Base-by-base conservation (phyloP, 345 rosid genomes). In the Eucalyptus coolabah region DNA sequence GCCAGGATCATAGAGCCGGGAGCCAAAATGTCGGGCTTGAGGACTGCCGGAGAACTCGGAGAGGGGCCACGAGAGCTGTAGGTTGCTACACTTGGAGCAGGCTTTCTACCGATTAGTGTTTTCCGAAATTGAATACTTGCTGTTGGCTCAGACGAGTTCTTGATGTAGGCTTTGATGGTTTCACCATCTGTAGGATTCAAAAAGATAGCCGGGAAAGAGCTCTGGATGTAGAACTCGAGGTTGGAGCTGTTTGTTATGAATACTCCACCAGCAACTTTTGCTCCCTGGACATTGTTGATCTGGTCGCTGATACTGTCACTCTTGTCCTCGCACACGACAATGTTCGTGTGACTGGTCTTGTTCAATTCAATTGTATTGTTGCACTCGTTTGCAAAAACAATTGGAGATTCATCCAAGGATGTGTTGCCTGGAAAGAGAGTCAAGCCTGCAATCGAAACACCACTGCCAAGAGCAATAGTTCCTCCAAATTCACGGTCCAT, bases 1-100 rank as follows among this genome's bases (percentile, higher is more conserved):
- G 97, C 96, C 49, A 95, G 88, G 89, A 95, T 65, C 10, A 86
- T 80, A 3, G 86, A 34, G 6, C 96, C 97, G 1, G 96, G 96
- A 82, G 94, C 95, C 93, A 93, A 90, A 50, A 94, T 88, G 51
- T 93, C 95, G 6, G 96, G 97, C 88, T 95, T 95, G 80, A 95
- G 86, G n/a, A 95, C 92, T 50, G 44, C 47, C 8, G 94, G 95
- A 60, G 92, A 93, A 89, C 95, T 93, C 13, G 51, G 89, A 21
- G 97, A 94, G 18, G 97, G 96, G 10, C 97, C 97, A 90, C 94
- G 92, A 3, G 96, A 95, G 90, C 93, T 94, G 90, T 93, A 95
- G 87, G 90, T 90, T 6, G 95, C 28, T 4, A 94, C 93, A 21
- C 63, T 90, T 3, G 96, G 96, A n/a, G 96, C 94, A 8, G 89